Base-by-base conservation (phyloP, 1,284 basidiomycete genomes). In the Irpex sp. region DNA sequence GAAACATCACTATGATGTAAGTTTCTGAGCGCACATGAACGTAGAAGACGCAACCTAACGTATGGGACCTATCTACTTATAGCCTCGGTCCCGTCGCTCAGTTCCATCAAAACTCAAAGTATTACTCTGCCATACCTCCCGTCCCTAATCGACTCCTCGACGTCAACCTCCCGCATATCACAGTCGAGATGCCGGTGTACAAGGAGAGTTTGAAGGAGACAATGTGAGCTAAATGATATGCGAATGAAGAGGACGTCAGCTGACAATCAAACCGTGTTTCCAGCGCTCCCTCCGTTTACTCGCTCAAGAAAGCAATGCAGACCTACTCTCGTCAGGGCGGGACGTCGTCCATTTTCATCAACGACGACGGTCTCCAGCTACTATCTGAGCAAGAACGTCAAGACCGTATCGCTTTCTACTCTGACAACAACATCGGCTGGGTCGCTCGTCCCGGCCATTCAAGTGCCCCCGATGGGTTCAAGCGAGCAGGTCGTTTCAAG, bases 311-410 rank as follows among this genome's bases (percentile, higher is more conserved):
- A 71, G 92, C 91, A 0, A 93, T 94, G 85, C 88, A 90, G 69
- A 92, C 90, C 1, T 93, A 93, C 69, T 89, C 90, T 19, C 80
- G 90, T 0, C 90, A 93, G 69, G 91, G 90, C 19, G 91, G 91
- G 12, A 87, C 88, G 0, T 90, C 87, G 4, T 74, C 82, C 19
- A 91, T 93, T 67, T 80, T 93, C 60, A 77, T 93, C 19, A 87
- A 90, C 67, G 90, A 93, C 64, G 89, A 93, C 69, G 93, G 92
- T 6, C 54, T 77, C 57, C 75, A 78, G 66, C 72, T 77, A 60
- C 67, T 78, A 66, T 67, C 69, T 7, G 72, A 73, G 39, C 67
- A 67, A 18, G 75, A 77, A 36, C 75, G 75, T 47, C 65, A 68
- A 42, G 72, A 67, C 58, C 75, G 76, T 37, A 69, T 74, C 58